Conservation (phyloP, 306 rosid genomes). For the Abrus precatorius region DNA sequence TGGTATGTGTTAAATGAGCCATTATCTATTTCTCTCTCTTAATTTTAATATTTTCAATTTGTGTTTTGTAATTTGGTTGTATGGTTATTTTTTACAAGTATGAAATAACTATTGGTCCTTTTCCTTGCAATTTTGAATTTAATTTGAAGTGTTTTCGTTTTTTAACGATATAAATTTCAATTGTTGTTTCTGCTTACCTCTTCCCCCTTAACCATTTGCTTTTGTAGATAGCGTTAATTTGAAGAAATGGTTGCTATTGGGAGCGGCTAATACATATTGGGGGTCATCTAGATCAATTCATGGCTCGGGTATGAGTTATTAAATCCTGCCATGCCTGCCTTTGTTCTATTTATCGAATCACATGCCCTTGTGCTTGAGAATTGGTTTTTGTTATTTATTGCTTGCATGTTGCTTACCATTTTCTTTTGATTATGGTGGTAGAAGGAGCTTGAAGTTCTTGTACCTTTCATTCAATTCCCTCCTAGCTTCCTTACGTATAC, state of each 20-base stretch:
- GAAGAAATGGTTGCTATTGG: slow-evolving; percentile 62
- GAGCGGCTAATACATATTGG: slow-evolving; percentile 57
- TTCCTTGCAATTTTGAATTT: slow-evolving; percentile 15
- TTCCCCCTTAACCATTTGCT: slow-evolving; percentile 23
- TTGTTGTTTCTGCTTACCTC: slow-evolving; percentile 14
- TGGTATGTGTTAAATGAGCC: slow-evolving; percentile 52
- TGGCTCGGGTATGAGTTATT: slow-evolving; percentile 71
- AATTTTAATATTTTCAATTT: slow-evolving; percentile 7
- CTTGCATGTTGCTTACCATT: slow-evolving; percentile 7
- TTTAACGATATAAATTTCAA: background rate
- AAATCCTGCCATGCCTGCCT: background rate
- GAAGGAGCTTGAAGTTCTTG: slow-evolving; percentile 20
- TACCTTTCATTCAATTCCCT: slow-evolving; percentile 14
- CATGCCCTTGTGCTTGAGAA: slow-evolving; percentile 21
- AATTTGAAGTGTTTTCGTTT: background rate
- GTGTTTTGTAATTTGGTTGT: slow-evolving; percentile 1
- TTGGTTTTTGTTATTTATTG: background rate
- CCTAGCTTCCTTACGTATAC: slow-evolving; percentile 1
- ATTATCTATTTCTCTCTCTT: background rate
- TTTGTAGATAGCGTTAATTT: slow-evolving; percentile 52
- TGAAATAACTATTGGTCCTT: background rate
- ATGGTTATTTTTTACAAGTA: background rate
- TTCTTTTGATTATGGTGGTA: slow-evolving; percentile 31
- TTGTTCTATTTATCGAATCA: slow-evolving; percentile 27
- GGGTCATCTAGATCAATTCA: slow-evolving; percentile 71